A percentile compares a stretch with the other conserved stretches of the same genome.
phyloP scores from a whole-genome alignment of 805 yeast species.

The Yueomyces sp. region DNA sequence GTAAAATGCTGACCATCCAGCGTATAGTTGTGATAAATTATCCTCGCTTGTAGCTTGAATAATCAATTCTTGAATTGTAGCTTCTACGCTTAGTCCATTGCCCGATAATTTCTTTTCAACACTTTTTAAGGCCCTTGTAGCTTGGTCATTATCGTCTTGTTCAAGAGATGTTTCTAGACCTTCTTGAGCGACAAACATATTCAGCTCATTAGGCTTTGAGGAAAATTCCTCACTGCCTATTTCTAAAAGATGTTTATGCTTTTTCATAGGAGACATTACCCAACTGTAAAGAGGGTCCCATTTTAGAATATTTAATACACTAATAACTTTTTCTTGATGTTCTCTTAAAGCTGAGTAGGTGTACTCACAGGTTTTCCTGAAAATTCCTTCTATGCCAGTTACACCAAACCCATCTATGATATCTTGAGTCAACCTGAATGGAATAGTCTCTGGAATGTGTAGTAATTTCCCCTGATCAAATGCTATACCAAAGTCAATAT shows the following conservation, averaged over 20 bases:
- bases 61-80: slow-evolving; percentile 68
- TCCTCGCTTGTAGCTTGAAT: slow-evolving; percentile 56
- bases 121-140: slow-evolving; percentile 59
- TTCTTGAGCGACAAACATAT: neutral
- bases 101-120: slow-evolving; percentile 61
- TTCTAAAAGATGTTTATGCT: slow-evolving; percentile 26
- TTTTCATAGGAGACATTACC: slow-evolving; percentile 69
- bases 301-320: slow-evolving; percentile 71
- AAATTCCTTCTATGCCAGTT: slow-evolving; percentile 71
- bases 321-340: slow-evolving; percentile 56
- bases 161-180: neutral
- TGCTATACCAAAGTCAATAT: slow-evolving; percentile 91
- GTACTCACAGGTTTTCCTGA: slow-evolving; percentile 58
- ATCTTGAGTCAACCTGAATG: slow-evolving; percentile 83
- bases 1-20: slow-evolving; percentile 78
- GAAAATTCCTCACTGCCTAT: neutral
- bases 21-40: slow-evolving; percentile 61
- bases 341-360: slow-evolving; percentile 53
- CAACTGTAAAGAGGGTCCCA: slow-evolving; percentile 93
- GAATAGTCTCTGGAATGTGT: slow-evolving; percentile 85
- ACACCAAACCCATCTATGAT: slow-evolving; percentile 88
- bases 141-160: slow-evolving; percentile 36
- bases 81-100: slow-evolving; percentile 64
- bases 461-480: slow-evolving; percentile 84
- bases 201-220: neutral